These are phyloP conservation scores for Talaromyces sp. DNA, from an alignment of 2,329 filamentous ascomycete genomes.

Conservation along the genomic window DNA sequence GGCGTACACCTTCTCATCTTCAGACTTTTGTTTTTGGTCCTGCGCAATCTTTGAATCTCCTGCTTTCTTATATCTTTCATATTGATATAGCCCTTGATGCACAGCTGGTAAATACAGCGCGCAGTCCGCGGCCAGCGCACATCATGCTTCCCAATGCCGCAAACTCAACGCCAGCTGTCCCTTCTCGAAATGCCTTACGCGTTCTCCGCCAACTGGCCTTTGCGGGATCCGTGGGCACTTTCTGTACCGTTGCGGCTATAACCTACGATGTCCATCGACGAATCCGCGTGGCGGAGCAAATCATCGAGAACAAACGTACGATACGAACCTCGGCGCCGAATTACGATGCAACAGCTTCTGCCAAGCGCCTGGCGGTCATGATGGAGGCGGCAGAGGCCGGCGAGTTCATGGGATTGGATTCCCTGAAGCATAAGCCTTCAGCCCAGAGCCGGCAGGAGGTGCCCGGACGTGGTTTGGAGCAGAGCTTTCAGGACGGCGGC, in stretches of 20 bases:
- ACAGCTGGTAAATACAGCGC: slow-evolving; percentile 25
- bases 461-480: background rate
- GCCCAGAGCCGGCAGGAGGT: slow-evolving; percentile 2
- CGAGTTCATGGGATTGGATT: slow-evolving; percentile 44
- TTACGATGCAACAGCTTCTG: slow-evolving; percentile 44
- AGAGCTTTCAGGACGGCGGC: background rate
- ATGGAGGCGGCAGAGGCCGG: slow-evolving; percentile 49
- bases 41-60: background rate
- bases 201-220: slow-evolving; percentile 40
- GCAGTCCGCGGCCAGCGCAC: slow-evolving; percentile 29
- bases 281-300: slow-evolving; percentile 44
- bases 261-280: slow-evolving; percentile 48
- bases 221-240: slow-evolving; percentile 43
- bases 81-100: slow-evolving; percentile 13
- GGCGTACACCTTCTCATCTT: background rate
- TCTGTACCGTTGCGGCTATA: slow-evolving; percentile 44
- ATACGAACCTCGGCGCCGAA: slow-evolving; percentile 45
- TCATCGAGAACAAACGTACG: slow-evolving; percentile 48
- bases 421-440: slow-evolving; percentile 34
- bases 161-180: slow-evolving; percentile 36
- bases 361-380: slow-evolving; percentile 42
- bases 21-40: background rate
- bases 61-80: background rate
- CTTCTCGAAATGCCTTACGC: slow-evolving; percentile 49
- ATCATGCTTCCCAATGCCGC: slow-evolving; percentile 38